Evolutionary conservation across 2,329 filamentous ascomycete genomes (phyloP).

Genomic region (Diaporthe ilicicola): DNA sequence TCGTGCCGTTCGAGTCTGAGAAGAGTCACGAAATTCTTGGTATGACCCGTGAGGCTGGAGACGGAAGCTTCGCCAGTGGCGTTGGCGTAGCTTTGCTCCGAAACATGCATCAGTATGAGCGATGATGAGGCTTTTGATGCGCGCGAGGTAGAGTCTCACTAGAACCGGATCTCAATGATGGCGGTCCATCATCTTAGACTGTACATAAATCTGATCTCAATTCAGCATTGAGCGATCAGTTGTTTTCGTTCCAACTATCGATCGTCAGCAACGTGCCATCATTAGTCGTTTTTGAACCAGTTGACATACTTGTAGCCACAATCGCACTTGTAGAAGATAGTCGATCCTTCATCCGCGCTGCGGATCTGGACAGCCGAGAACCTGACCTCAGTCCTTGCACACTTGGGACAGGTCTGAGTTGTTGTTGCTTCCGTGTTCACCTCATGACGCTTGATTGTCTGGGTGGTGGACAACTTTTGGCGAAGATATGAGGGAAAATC

Average conservation of each 20-base stretch:
- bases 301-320: constrained; percentile 80
- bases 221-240: constrained; percentile 48
- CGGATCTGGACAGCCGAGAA: constrained; percentile 87
- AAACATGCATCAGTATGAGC: background rate
- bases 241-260: constrained; percentile 66
- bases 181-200: constrained; percentile 1
- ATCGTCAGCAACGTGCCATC: constrained; percentile 38
- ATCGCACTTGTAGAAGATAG: constrained; percentile 88
- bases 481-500: constrained; percentile 92
- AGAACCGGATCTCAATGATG: background rate
- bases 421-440: constrained; percentile 76
- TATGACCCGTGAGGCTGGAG: background rate
- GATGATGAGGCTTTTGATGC: background rate
- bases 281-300: constrained; percentile 26
- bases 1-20: constrained; percentile 3
- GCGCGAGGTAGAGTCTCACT: background rate
- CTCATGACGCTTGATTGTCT: constrained; percentile 81
- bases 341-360: constrained; percentile 93
- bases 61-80: background rate
- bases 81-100: background rate
- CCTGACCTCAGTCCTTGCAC: constrained; percentile 82
- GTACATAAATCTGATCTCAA: background rate
- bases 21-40: background rate
- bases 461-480: constrained; percentile 86
- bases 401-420: constrained; percentile 78